These are phyloP conservation scores for Aspergillus hancockii DNA, from an alignment of 495 filamentous ascomycete species.

Conservation along the genomic window DNA sequence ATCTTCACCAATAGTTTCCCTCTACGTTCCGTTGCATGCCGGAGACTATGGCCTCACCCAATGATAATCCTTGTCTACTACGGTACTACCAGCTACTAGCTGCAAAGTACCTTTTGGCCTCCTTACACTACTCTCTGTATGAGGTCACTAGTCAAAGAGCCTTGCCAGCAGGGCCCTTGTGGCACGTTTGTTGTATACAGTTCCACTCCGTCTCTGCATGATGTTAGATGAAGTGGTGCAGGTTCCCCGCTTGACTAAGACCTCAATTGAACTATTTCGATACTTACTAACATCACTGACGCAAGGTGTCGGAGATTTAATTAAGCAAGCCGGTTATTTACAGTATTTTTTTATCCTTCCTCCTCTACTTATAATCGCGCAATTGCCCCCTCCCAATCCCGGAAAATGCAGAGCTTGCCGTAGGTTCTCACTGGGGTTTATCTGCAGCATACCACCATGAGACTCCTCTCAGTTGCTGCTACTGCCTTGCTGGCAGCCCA, in stretches of 20 bases:
- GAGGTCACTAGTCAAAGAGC: background rate
- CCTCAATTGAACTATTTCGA: background rate
- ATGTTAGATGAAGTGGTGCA: background rate
- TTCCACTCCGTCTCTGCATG: slow-evolving; percentile 12
- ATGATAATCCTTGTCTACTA: too few relatives aligned
- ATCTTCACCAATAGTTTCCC: background rate
- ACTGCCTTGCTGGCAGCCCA: slow-evolving; percentile 38
- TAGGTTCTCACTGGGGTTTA: slow-evolving; percentile 6
- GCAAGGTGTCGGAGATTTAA: background rate
- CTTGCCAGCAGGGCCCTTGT: background rate
- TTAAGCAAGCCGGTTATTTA: background rate
- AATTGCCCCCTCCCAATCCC: background rate
- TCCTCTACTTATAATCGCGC: background rate
- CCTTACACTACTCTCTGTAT: background rate
- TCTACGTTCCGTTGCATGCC: background rate
- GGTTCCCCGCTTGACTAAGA: slow-evolving; percentile 8
- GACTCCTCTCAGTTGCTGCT: slow-evolving; percentile 32
- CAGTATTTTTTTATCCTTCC: background rate
- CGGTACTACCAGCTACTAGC: background rate
- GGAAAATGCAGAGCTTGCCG: background rate
- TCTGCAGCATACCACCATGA: slow-evolving; percentile 28
- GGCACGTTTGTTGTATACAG: background rate
- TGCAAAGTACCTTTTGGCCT: background rate
- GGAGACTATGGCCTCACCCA: too few relatives aligned
- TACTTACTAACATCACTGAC: background rate